phyloP scores from a whole-genome alignment of 805 yeast species.

The Spathaspora passalidarum region DNA sequence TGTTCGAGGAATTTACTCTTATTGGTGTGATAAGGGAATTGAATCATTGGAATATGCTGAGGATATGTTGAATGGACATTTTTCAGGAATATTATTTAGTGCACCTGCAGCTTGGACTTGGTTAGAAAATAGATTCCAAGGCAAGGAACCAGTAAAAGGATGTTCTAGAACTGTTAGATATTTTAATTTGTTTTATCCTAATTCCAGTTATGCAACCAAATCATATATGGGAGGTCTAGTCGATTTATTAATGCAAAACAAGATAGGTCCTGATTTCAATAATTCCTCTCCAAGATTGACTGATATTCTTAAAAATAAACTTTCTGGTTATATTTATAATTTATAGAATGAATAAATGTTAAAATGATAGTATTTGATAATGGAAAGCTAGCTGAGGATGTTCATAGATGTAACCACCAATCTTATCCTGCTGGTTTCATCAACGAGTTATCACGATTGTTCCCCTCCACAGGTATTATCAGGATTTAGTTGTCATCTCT shows the following conservation, averaged over 20 bases:
- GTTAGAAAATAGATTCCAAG: slow-evolving; percentile 18
- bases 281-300: neutral
- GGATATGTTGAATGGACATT: slow-evolving; percentile 25
- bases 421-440: too few species aligned
- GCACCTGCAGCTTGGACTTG: slow-evolving; percentile 21
- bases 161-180: slow-evolving; percentile 51
- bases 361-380: too few species aligned
- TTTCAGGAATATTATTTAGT: slow-evolving; percentile 19
- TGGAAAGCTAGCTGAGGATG: too few species aligned
- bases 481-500: too few species aligned
- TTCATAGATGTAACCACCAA: too few species aligned
- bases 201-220: neutral
- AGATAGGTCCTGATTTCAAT: neutral
- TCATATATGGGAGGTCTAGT: slow-evolving; percentile 1
- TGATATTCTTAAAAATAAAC: neutral
- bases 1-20: slow-evolving; percentile 18
- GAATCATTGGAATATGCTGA: slow-evolving; percentile 26
- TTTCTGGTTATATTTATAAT: too few species aligned
- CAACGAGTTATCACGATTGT: too few species aligned
- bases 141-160: slow-evolving; percentile 46
- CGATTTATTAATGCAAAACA: neutral
- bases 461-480: too few species aligned
- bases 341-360: too few species aligned
- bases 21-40: slow-evolving; percentile 27
- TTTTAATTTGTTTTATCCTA: slow-evolving; percentile 40